phyloP scores from a whole-genome alignment of 495 filamentous ascomycete genomes.

The Daldinia loculata region DNA sequence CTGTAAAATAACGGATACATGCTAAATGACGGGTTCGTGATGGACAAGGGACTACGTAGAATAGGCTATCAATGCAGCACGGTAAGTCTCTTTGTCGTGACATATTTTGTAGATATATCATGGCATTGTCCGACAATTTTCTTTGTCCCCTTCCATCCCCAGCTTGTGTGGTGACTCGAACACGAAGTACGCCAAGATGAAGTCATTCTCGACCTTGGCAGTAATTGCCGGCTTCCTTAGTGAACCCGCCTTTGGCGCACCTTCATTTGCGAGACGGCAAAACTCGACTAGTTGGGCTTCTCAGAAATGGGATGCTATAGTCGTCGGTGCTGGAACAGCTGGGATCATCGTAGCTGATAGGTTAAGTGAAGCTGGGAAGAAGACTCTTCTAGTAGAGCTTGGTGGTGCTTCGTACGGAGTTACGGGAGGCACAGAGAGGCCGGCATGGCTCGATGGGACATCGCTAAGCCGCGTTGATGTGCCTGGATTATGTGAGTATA shows the following conservation, averaged over 20 bases:
- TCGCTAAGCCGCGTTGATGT: conserved; percentile 67
- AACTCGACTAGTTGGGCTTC: conserved; percentile 39
- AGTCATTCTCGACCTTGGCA: conserved; percentile 14
- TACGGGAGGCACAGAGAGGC: conserved; percentile 49
- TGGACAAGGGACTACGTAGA: not conserved
- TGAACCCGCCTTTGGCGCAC: conserved; percentile 14
- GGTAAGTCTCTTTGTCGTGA: not conserved
- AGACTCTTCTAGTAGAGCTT: conserved; percentile 46
- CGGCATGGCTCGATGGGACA: conserved; percentile 63
- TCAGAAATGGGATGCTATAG: conserved; percentile 59
- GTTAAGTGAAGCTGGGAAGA: conserved; percentile 55
- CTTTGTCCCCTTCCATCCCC: not conserved
- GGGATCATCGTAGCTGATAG: conserved; percentile 81
- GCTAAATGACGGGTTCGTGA: not conserved
- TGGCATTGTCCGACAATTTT: conserved; percentile 8
- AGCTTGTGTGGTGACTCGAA: not conserved
- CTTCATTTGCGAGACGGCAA: conserved; percentile 10
- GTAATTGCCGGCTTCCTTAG: conserved; percentile 24
- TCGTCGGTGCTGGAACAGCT: conserved; percentile 85
- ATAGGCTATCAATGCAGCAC: conserved; percentile 1
- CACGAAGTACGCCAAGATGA: conserved; percentile 26
- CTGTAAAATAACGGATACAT: not conserved
- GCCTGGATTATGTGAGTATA: conserved; percentile 58
- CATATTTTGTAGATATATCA: conserved; percentile 14
- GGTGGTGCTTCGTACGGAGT: conserved; percentile 48